Evolutionary conservation across 2,329 filamentous ascomycete genomes (phyloP).

Genomic region (Venturia oleaginea): DNA sequence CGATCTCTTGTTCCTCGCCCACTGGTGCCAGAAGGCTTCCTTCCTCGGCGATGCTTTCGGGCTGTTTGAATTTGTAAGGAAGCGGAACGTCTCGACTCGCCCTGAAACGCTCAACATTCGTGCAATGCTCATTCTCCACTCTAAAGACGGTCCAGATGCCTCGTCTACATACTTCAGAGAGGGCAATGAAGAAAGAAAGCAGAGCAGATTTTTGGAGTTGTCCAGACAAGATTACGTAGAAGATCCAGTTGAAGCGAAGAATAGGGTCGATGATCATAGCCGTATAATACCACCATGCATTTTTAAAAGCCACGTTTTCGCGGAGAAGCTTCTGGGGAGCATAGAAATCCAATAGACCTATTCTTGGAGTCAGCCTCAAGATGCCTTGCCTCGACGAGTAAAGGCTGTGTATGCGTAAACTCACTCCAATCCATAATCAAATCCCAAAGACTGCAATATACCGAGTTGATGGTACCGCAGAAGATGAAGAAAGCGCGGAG

Average conservation of each 20-base stretch:
- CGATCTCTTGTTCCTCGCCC: conserved; percentile 1
- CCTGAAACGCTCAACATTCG: conserved; percentile 82
- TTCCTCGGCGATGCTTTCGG: neutral
- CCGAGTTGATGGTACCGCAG: conserved; percentile 69
- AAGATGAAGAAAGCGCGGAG: conserved; percentile 66
- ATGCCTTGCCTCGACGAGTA: neutral
- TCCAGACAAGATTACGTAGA: conserved; percentile 76
- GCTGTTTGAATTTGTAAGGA: conserved; percentile 53
- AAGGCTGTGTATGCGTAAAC: conserved; percentile 33
- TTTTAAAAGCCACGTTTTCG: conserved; percentile 70
- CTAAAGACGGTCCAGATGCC: conserved; percentile 89
- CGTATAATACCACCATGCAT: conserved; percentile 72
- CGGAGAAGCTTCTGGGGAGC: conserved; percentile 49
- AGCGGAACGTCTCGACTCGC: conserved; percentile 80
- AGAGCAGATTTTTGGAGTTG: conserved; percentile 75
- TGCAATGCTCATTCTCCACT: conserved; percentile 95
- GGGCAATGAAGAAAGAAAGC: conserved; percentile 67
- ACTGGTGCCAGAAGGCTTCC: neutral
- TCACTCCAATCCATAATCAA: conserved; percentile 4
- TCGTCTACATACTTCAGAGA: conserved; percentile 74
- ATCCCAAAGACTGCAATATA: conserved; percentile 58
- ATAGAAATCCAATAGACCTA: conserved; percentile 14
- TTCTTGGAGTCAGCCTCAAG: neutral
- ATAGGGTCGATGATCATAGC: conserved; percentile 79
- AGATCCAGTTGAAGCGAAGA: conserved; percentile 87